These are phyloP conservation scores for Cladorrhinum samala DNA, from an alignment of 495 filamentous ascomycete species.

Conservation along the genomic window DNA sequence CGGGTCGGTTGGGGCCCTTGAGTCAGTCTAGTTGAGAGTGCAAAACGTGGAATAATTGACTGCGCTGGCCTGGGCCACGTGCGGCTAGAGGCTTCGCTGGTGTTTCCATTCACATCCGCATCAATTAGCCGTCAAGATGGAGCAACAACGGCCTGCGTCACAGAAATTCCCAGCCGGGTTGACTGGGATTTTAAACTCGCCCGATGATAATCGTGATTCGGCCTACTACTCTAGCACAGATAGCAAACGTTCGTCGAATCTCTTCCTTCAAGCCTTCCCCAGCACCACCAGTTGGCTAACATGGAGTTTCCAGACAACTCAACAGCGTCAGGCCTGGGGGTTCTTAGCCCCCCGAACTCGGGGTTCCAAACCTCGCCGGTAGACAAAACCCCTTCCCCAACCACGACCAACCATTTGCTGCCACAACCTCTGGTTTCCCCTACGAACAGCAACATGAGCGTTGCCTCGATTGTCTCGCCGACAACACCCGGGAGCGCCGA, in stretches of 20 bases:
- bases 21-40: not conserved
- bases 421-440: slow-evolving; percentile 44
- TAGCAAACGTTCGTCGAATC: slow-evolving; percentile 46
- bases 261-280: not conserved
- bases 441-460: slow-evolving; percentile 46
- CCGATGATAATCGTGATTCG: slow-evolving; percentile 48
- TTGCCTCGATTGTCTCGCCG: slow-evolving; percentile 52
- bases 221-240: slow-evolving; percentile 51
- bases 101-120: slow-evolving; percentile 1
- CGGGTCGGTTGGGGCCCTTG: not conserved
- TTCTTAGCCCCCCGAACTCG: slow-evolving; percentile 30
- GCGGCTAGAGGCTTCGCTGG: not conserved
- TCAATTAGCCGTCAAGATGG: slow-evolving; percentile 17
- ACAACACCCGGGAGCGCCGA: slow-evolving; percentile 36
- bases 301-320: slow-evolving; percentile 38
- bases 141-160: slow-evolving; percentile 32
- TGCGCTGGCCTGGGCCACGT: not conserved
- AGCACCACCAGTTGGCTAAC: not conserved
- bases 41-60: not conserved
- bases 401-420: slow-evolving; percentile 34
- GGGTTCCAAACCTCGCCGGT: slow-evolving; percentile 38
- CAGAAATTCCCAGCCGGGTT: slow-evolving; percentile 46
- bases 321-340: slow-evolving; percentile 41
- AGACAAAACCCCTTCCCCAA: slow-evolving; percentile 50
- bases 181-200: slow-evolving; percentile 43